Evolutionary conservation across 1,284 basidiomycete genomes (phyloP), one percentile per base, ranked within the genome.

Genomic region (Heliocybe sulcata): DNA sequence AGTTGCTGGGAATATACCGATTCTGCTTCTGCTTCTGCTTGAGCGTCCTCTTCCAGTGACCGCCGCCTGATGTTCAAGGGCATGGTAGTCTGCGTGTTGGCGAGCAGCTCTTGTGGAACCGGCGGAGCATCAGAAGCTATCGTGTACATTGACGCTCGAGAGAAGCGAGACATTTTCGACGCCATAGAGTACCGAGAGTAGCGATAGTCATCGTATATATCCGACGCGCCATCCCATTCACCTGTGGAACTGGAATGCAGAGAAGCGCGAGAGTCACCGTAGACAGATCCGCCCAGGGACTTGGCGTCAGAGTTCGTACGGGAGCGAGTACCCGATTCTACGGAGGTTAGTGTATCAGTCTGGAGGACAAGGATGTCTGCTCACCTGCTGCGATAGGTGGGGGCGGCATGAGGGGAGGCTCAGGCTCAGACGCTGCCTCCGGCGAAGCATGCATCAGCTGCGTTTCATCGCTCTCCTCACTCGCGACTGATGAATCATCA

Each of bases 171-270:
- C 62, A 63, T 63, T 59, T 71, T 72, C 50, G 74, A 77, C 2
- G 72, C 67, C 57, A 81, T 70, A 0, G 85, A 87, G 55, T 76
- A 76, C 6, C 83, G 72, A 6, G 85, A 87, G 61, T 88, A 89
- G 2, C 85, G 77, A 62, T 89, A 89, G 58, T 85, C 78, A 63
- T 89, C 86, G 60, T 88, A 89, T 52, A 89, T 87, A 59, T 87
- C 83, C 3, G 72, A 72, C 12, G 78, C 79, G 31, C 79, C 81
- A 55, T 85, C 82, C 78, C 83, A 85, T 57, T 80, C 77, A 26
- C 71, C 77, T n/a, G 70, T 66, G 3, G 62, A 64, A 35, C 55
- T 11, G 67, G 63, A 20, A n/a, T 42, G 38, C 38, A 42, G 55
- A 63, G 12, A 55, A 42, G 3, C 61, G 57, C 2, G 60, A 53